Percentiles rank a stretch among this genome's conserved stretches.
phyloP scores from a whole-genome alignment of 495 filamentous ascomycete genomes.

The Xylaria acuta region DNA sequence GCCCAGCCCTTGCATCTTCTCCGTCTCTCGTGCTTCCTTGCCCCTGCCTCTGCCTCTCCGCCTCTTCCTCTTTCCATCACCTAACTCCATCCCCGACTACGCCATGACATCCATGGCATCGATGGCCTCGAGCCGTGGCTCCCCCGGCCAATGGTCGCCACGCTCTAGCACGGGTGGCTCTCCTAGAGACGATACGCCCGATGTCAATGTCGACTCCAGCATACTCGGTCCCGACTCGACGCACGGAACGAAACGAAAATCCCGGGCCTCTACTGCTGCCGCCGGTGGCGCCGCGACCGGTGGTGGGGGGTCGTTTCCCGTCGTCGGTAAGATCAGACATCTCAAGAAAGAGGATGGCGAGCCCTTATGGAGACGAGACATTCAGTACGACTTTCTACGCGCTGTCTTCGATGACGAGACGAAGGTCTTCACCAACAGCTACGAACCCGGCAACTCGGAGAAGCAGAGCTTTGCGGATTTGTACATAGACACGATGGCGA shows the following conservation, averaged over 20 bases:
- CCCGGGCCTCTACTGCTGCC: slow-evolving; percentile 31
- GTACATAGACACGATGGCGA: slow-evolving; percentile 97
- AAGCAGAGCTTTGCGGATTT: slow-evolving; percentile 91
- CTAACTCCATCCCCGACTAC: slow-evolving; percentile 5
- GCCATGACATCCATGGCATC: slow-evolving; percentile 19
- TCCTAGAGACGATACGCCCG: slow-evolving; percentile 35
- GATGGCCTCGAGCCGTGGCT: slow-evolving; percentile 40
- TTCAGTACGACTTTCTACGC: slow-evolving; percentile 93
- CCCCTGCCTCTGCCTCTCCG: not conserved
- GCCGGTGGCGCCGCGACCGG: slow-evolving; percentile 11
- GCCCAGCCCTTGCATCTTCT: not conserved
- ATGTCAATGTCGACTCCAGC: slow-evolving; percentile 37
- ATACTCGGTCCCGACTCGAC: slow-evolving; percentile 35
- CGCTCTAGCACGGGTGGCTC: slow-evolving; percentile 31
- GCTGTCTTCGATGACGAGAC: slow-evolving; percentile 87
- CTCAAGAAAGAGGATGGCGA: slow-evolving; percentile 98
- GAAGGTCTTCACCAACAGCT: slow-evolving; percentile 85
- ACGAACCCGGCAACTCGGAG: slow-evolving; percentile 69
- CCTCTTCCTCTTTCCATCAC: slow-evolving; percentile 1
- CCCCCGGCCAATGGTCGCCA: slow-evolving; percentile 37
- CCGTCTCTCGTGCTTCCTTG: not conserved
- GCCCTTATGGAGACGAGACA: slow-evolving; percentile 95
- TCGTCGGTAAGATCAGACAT: slow-evolving; percentile 90
- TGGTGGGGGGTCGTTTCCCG: slow-evolving; percentile 42
- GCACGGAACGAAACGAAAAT: slow-evolving; percentile 36